Percentiles rank a stretch among this genome's conserved stretches.
Conservation (phyloP, 129 eudicot species). For the Artemisia argyi region DNA sequence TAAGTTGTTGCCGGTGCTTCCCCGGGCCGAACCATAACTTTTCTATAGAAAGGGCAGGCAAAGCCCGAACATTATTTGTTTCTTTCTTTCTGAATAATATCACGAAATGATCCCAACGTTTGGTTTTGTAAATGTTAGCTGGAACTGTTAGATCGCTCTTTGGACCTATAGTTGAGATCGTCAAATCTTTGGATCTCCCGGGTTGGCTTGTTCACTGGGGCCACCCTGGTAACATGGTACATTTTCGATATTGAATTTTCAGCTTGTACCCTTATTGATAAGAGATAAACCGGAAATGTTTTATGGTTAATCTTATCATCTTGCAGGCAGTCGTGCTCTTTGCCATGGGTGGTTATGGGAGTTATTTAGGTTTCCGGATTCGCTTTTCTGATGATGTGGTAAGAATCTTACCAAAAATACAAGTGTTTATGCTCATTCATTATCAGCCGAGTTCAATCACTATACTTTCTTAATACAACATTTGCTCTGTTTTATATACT, state of each 20-base stretch:
- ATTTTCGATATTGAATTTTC: not conserved
- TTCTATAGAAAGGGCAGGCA: too few species aligned
- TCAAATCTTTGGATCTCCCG: slow-evolving; percentile 72
- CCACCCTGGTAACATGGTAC: slow-evolving; percentile 98
- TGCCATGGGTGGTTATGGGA: slow-evolving; percentile 99
- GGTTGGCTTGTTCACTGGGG: slow-evolving; percentile 99
- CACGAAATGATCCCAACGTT: not conserved
- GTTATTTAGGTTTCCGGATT: slow-evolving; percentile 88
- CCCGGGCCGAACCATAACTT: too few species aligned
- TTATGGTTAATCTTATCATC: not conserved
- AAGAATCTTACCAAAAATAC: slow-evolving; percentile 1
- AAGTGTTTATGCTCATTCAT: too few species aligned
- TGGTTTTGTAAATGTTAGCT: slow-evolving; percentile 44
- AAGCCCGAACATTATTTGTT: not conserved
- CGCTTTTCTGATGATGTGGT: slow-evolving; percentile 83
- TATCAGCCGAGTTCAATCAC: too few species aligned
- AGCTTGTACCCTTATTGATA: not conserved
- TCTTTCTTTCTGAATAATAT: not conserved
- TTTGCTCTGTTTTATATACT: too few species aligned
- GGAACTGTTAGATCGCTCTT: slow-evolving; percentile 66
- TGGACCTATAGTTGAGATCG: slow-evolving; percentile 78
- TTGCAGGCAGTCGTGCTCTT: slow-evolving; percentile 88
- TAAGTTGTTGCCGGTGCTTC: not conserved
- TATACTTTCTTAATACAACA: too few species aligned
- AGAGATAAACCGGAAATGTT: not conserved